Evolutionary conservation across 169 alveolate species (phyloP), one percentile per base, ranked within the genome.

Genomic region (Eimeria acervulina): DNA sequence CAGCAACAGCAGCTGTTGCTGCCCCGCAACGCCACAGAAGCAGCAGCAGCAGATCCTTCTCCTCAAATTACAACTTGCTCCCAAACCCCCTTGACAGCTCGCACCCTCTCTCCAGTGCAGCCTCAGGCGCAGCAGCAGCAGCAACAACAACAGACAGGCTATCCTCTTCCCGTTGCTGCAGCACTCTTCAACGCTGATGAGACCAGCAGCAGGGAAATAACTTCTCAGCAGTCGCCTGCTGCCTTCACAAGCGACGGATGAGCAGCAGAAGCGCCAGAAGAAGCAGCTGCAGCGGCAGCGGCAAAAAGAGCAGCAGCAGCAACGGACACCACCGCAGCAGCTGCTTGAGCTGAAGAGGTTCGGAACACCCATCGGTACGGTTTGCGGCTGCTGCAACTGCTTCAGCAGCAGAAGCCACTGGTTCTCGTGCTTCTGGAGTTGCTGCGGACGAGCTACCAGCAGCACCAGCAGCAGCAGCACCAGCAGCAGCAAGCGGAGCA

Each of bases 61-160:
- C 83, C 83, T 26, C 83, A 70, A 70, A 36, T 70, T 28, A 70
- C 83, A 70, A 70, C 83, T 36, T 70, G 83, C 23, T 28, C 83
- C 44, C 83, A 70, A 70, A 70, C 83, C 51, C 83, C 83, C 1
- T 23, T 70, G 17, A 70, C 83, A 70, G 83, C 83, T 33, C 83
- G 83, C 38, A 70, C 83, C 83, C 83, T 70, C 44, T 70, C 83
- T 23, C 83, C 83, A 70, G 83, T 70, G 83, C 83, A 70, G n/a
- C 68, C 68, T 3, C 68, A 59, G 68, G n/a, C 8, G 68, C 83
- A 70, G 51, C 40, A 23, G 38, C 83, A 5, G 83, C 83, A 28
- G 44, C 51, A 66, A 12, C 78, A 70, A 21, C 83, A 70, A 36
- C 83, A 70, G 5, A 42, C 83, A 70, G 44, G 44, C 83, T 70